Base-by-base conservation (phyloP, 371 early-diverging fungal genomes). In the Rhizomucor pusillus region DNA sequence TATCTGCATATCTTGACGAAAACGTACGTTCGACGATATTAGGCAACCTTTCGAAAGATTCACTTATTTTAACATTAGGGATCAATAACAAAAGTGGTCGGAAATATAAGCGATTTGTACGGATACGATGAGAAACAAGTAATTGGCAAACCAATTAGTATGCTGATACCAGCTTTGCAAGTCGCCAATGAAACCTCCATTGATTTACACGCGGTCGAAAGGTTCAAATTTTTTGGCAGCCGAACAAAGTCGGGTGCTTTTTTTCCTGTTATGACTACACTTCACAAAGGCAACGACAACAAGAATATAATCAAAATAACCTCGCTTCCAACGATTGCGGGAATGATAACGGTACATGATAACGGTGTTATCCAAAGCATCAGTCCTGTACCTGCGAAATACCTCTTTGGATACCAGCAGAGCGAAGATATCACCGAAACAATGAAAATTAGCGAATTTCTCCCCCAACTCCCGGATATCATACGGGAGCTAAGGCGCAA, bases 381-480 rank as follows among this genome's bases (percentile, higher is more conserved):
- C 55, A 88, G 81, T 55, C 69, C 84, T 10, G 86, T 85, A 7
- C 86, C 88, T 25, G 80, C 85, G 29, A 86, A 87, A 61, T 88
- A 86, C 50, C 66, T 88, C 5, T 87, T 88, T 72, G 88, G 88
- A 19, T 80, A 78, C 52, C 63, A 74, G 0, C 60, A 76, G 1
- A 68, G 69, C 6, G 59, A 63, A 2, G 65, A 74, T 19, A 53
- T 86, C 33, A 73, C 75, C 1, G 82, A 81, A 29, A 71, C 63
- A 14, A 57, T 69, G 49, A 61, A 75, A 16, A 81, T 88, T 48
- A 69, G 73, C 19, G 67, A 75, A 19, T 56, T 88, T 36, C 60
- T 88, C 25, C 89, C 87, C 1, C 79, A 84, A 46, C 84, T 86
- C 47, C 72, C 81, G 6, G 52, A 40, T 0, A 56, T 73, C 3